Percentiles rank a stretch among this genome's conserved stretches.
Conservation (phyloP, 371 early-diverging fungal genomes). For the Mortierella sp. region DNA sequence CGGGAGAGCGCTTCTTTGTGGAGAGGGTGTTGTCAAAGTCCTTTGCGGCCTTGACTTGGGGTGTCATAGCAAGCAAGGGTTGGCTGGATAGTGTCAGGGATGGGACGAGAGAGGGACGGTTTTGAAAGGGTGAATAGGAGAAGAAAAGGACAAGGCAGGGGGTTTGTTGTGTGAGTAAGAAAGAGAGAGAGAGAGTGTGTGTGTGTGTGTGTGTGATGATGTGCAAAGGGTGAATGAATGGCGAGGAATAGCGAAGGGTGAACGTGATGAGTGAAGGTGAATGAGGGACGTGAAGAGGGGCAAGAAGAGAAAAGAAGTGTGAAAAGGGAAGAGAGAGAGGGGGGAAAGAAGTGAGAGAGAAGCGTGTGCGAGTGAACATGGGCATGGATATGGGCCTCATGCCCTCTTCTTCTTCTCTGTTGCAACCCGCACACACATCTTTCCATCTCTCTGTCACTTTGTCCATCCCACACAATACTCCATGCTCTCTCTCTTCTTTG, state of each 20-base stretch:
- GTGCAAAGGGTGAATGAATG: neutral
- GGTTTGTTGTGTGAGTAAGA: neutral
- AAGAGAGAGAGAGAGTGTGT: too few species aligned
- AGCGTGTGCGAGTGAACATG: too few species aligned
- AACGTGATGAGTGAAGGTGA: neutral
- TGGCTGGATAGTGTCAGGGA: neutral
- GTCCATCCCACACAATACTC: too few species aligned
- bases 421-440: too few species aligned
- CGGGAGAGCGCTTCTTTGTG: neutral
- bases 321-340: neutral
- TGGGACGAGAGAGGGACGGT: neutral
- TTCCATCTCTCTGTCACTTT: too few species aligned
- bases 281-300: neutral
- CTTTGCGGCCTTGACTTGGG: conserved; percentile 5
- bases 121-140: neutral
- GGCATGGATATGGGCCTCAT: neutral
- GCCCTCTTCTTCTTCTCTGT: neutral
- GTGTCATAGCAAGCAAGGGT: neutral
- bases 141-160: neutral
- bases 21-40: conserved; percentile 5
- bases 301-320: neutral
- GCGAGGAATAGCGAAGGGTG: neutral
- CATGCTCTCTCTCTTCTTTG: too few species aligned
- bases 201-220: neutral
- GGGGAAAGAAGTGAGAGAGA: neutral